These are phyloP conservation scores for Candida glucosophila DNA, from an alignment of 1,139 yeast species.

Conservation along the genomic window DNA sequence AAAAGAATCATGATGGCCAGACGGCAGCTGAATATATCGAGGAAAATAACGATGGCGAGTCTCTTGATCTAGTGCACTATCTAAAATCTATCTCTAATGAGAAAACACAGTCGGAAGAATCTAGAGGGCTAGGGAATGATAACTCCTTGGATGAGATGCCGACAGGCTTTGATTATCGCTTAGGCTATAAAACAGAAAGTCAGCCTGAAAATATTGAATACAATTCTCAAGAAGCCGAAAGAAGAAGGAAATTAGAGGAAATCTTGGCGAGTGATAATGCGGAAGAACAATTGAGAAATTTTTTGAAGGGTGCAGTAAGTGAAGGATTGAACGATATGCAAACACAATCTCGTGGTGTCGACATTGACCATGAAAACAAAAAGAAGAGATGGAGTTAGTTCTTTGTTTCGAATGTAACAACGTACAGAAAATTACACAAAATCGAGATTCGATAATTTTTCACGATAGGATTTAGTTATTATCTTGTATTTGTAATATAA, in stretches of 20 bases:
- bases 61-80: constrained; percentile 66
- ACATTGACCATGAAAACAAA: constrained; percentile 15
- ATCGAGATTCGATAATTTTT: no score
- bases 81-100: constrained; percentile 42
- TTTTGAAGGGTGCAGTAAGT: constrained; percentile 58
- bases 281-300: constrained; percentile 65
- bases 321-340: constrained; percentile 29
- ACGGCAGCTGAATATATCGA: constrained; percentile 63
- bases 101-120: constrained; percentile 6
- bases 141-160: constrained; percentile 30
- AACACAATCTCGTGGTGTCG: constrained; percentile 7
- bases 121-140: constrained; percentile 49
- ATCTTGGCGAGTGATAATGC: constrained; percentile 72
- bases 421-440: constrained; percentile 6
- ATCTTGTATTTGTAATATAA: no score
- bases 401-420: constrained; percentile 1
- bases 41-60: constrained; percentile 85
- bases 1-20: constrained; percentile 63
- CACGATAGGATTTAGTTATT: no score
- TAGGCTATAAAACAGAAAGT: no score
- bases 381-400: constrained; percentile 8
- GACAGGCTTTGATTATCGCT: constrained; percentile 35
- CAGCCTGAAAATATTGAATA: constrained; percentile 54
- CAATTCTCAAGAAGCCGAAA: constrained; percentile 33
- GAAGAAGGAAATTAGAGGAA: constrained; percentile 56